Base-by-base conservation (phyloP, 805 yeast species). In the Tetrapisispora arboricola region DNA sequence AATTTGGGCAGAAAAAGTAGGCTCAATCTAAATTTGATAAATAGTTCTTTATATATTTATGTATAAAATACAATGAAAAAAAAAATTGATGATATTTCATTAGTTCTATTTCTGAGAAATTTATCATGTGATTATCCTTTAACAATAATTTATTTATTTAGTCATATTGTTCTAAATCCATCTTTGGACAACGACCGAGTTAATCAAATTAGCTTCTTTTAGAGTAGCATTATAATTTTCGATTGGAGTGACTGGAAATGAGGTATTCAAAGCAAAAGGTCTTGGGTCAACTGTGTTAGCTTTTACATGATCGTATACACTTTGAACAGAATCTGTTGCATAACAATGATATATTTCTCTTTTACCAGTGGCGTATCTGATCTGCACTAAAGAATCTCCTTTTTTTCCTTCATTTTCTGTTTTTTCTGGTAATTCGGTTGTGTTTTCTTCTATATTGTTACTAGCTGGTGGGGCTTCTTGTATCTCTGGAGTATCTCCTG, bases 101-200 rank as follows among this genome's bases (percentile, higher is more conserved):
- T n/a, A n/a, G n/a, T n/a, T n/a, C n/a, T n/a, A n/a, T n/a, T n/a
- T n/a, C n/a, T n/a, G n/a, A n/a, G n/a, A n/a, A n/a, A n/a, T n/a
- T n/a, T n/a, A n/a, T n/a, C n/a, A n/a, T n/a, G 13, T 15, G n/a
- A 28, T n/a, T 28, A 28, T n/a, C 8, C 13, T n/a, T n/a, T 15
- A 28, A n/a, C 8, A 28, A 7, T 28, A 28, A n/a, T n/a, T 28
- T n/a, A 9, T 9, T 4, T n/a, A 28, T 28, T 6, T 28, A 28
- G 6, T n/a, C 13, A 10, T 9, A 4, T 22, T 32, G 4, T 7
- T 32, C 39, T 45, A 58, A 29, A 55, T 68, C 92, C 94, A 84
- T 65, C 92, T 79, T 62, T 86, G 96, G 15, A 88, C 85, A 24
- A 88, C 78, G n/a, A 85, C 95, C 2, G 96, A 75, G 50, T 84